Base-by-base conservation (phyloP, 495 filamentous ascomycete species). In the Neurospora tetraspora region DNA sequence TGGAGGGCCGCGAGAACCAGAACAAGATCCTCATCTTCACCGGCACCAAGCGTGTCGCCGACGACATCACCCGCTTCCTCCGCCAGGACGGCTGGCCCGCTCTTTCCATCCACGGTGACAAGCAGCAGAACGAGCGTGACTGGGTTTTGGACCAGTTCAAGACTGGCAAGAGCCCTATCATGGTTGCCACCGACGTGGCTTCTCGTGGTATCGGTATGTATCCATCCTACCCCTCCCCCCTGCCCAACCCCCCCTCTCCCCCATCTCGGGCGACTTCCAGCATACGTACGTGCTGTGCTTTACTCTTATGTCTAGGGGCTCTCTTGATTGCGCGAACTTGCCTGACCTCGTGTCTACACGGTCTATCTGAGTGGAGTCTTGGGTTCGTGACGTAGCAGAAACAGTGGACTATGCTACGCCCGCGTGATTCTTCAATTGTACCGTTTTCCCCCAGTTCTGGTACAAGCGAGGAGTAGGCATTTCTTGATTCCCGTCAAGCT, bases 131-230 rank as follows among this genome's bases (percentile, higher is more conserved):
- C 80, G 96, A 99, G 84, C 94, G 96, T 85, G 96, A 99, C 85
- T 99, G 96, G 96, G 96, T 99, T 77, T 86, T 99, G 81, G 97
- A 98, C 80, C 96, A 99, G 82, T 99, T 99, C 88, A 99, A 98
- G 90, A 94, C 93, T 76, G 94, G 96, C 84, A 89, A 92, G 82
- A 93, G 92, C 79, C 94, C 94, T 61, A 93, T 99, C 81, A 96
- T 99, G 87, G 96, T 99, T 81, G 96, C 96, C 79, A 99, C 96
- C 70, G 96, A 99, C 85, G 96, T 99, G 77, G 96, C 96, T 79
- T 97, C 96, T 73, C 92, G 96, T 88, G 96, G 96, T 89, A 99
- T 99, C 87, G 96, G 96, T 99, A 98, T 97, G 96, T 96, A 92
- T 89, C 86, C 82, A 86, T 78, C 77, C 79, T 82, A 84, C 83